A percentile compares a stretch with the other conserved stretches of the same genome.
phyloP scores from a whole-genome alignment of 306 rosid species.

The Cucumis cinereus region DNA sequence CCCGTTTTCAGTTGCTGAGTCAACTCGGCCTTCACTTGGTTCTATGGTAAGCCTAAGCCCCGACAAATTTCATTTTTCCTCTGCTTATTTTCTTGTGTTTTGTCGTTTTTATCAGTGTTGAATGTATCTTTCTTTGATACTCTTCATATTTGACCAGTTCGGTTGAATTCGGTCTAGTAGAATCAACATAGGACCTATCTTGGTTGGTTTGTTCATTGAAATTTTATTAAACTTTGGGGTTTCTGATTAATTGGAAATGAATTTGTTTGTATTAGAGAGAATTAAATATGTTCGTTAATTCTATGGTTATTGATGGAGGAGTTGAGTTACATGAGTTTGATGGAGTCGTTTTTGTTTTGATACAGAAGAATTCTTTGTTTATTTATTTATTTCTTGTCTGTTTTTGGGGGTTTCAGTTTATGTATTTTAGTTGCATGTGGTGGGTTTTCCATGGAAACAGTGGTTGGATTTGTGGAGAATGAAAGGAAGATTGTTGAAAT shows the following conservation, averaged over 20 bases:
- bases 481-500: conserved; percentile 53
- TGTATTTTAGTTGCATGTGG: conserved; percentile 83
- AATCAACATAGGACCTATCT: neutral
- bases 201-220: neutral
- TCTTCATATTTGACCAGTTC: neutral
- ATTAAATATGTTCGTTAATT: neutral
- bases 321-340: neutral
- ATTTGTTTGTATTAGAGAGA: neutral
- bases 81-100: neutral
- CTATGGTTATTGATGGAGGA: neutral
- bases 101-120: neutral
- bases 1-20: conserved; percentile 23
- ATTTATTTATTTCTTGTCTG: conserved; percentile 14
- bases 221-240: neutral
- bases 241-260: neutral
- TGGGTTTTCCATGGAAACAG: conserved; percentile 86
- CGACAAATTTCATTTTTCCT: neutral
- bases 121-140: conserved; percentile 12
- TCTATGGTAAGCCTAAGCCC: conserved; percentile 61
- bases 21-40: conserved; percentile 25
- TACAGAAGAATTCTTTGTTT: conserved; percentile 9
- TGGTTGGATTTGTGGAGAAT: conserved; percentile 64
- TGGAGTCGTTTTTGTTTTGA: neutral
- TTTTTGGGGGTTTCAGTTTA: conserved; percentile 41
- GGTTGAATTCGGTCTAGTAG: neutral